Evolutionary conservation across 306 rosid genomes (phyloP), one percentile per base, ranked within the genome.

Genomic region (Prunus mira): DNA sequence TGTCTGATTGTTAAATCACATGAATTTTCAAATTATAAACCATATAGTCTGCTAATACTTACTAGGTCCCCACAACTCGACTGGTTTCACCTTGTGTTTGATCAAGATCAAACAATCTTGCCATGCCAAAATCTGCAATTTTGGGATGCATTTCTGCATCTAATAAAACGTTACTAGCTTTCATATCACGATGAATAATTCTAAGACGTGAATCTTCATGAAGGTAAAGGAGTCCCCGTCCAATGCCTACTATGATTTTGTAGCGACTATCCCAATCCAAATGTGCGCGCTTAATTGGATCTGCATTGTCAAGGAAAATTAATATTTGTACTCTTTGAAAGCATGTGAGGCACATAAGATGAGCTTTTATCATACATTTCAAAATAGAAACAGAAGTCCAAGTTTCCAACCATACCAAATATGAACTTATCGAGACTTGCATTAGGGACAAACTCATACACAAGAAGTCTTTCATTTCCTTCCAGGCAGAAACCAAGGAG

Each of bases 401-500:
- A 63, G 46, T 32, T 65, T 9, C 6, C 41, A 46, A 12, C 38
- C 43, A 3, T 73, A 73, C 77, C 77, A 43, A 73, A 73, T 43
- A 73, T 43, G 68, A 73, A 73, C 2, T 73, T 67, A 73, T 73
- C 68, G 3, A 73, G 77, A 46, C 76, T 73, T 43, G 77, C 68
- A 25, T 73, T 58, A 15, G 57, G 67, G 25, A 73, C 68, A 60
- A 61, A 25, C 55, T 72, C 76, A 55, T 72, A 72, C 12, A 72
- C 65, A 72, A 72, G 76, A 72, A 72, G 76, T 45, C 65, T 55
- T 12, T 71, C 76, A 13, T 71, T 71, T 71, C 76, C 76, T 71
- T 71, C 76, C 7, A 71, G 8, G 17, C 52, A 32, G 52, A 72
- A 72, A 32, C 76, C 76, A 20, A 72, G 65, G 76, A 72, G 76